phyloP scores from a whole-genome alignment of 2,329 filamentous ascomycete genomes.

The Didymella keratinophila region DNA sequence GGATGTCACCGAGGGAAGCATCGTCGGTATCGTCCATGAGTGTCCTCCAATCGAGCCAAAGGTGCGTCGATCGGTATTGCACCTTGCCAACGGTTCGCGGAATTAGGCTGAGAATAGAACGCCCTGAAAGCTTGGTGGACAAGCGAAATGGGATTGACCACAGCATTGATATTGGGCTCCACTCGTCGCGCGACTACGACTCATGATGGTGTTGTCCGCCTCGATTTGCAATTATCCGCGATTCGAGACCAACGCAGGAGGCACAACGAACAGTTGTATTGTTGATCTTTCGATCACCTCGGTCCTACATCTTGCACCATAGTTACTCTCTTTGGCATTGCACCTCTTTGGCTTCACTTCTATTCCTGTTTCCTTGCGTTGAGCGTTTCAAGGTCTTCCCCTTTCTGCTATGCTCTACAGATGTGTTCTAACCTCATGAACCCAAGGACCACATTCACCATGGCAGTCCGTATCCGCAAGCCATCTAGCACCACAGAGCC shows the following conservation, averaged over 20 bases:
- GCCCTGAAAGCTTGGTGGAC: conserved; percentile 21
- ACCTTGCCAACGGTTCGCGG: conserved; percentile 22
- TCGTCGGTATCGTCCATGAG: conserved; percentile 3
- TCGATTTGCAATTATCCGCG: conserved; percentile 16
- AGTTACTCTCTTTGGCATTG: neutral
- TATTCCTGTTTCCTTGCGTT: neutral
- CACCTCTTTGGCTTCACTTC: neutral
- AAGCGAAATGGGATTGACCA: conserved; percentile 28
- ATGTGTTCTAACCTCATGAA: neutral
- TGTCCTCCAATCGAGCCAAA: conserved; percentile 17
- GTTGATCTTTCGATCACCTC: neutral
- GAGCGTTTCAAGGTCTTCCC: neutral
- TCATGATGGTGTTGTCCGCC: conserved; percentile 11
- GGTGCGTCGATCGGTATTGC: conserved; percentile 22
- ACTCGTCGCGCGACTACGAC: conserved; percentile 17
- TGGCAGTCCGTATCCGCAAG: neutral
- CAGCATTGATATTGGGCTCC: conserved; percentile 24
- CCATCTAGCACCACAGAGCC: neutral
- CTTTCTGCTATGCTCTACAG: neutral
- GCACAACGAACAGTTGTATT: conserved; percentile 7
- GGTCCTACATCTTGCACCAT: neutral
- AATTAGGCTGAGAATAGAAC: conserved; percentile 28
- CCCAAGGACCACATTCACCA: neutral
- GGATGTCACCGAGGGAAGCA: conserved; percentile 12
- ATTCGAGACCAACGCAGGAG: conserved; percentile 13